Conservation (phyloP, 2,329 filamentous ascomycete species). For the Clonostachys byssicola region DNA sequence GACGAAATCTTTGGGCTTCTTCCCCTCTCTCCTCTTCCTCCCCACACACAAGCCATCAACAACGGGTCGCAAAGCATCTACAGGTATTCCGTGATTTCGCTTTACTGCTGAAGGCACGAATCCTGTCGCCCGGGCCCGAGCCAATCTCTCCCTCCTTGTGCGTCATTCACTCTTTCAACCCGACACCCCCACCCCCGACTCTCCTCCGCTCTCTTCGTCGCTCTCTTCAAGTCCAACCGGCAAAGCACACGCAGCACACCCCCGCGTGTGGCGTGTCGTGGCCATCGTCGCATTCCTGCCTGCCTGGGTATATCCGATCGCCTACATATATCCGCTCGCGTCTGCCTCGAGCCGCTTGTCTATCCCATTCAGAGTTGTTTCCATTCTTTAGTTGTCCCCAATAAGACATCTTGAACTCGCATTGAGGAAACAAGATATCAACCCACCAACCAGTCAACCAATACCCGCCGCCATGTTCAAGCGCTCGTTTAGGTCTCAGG, state of each 20-base stretch:
- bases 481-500: constrained; percentile 79
- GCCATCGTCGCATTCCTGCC: constrained; percentile 9
- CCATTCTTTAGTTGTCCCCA: neutral
- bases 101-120: constrained; percentile 9
- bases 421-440: no score
- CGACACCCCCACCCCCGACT: constrained; percentile 14
- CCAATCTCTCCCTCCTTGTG: constrained; percentile 33
- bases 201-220: constrained; percentile 48
- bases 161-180: constrained; percentile 25
- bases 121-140: constrained; percentile 52
- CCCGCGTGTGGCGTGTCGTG: constrained; percentile 12
- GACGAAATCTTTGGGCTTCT: neutral
- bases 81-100: constrained; percentile 4
- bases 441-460: neutral
- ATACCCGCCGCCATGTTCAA: constrained; percentile 72
- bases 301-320: no score
- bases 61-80: constrained; percentile 52
- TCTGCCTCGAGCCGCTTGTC: neutral
- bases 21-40: constrained; percentile 21
- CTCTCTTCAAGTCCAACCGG: constrained; percentile 30
- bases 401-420: neutral
- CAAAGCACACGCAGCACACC: no score
- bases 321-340: no score
- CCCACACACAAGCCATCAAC: constrained; percentile 49
- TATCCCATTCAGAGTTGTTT: neutral